Evolutionary conservation across 192 early-diverging fungal species (phyloP), one percentile per base, ranked within the genome.

Genomic region (Phlyctochytrium bullatum): DNA sequence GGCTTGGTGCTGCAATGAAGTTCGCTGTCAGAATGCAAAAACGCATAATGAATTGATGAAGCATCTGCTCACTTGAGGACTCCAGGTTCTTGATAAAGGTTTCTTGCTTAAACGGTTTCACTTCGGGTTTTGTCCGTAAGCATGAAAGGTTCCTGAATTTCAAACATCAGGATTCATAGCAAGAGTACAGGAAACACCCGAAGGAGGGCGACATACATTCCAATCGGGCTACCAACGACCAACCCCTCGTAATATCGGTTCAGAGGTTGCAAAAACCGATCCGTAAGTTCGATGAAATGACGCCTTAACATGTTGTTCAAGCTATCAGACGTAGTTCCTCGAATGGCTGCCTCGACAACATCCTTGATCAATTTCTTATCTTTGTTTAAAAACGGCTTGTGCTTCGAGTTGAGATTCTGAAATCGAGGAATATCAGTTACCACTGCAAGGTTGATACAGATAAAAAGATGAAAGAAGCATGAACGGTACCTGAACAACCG

Each of bases 221-320:
- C 64, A 30, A 73, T 66, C 25, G 71, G 79, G 30, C 80, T 83
- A 36, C 85, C 83, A 1, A 94, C 90, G 52, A 98, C 85, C 59
- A 96, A 73, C 1, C 90, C 90, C 66, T 90, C 87, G 75, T 96
- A 98, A 71, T 97, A 93, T 16, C 92, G 87, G 68, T 97, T 93
- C 59, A 98, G 77, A n/a, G 97, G 97, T 29, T 91, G 92, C 66
- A 98, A 74, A 67, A 98, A 96, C 77, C 90, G 85, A 67, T 94
- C 93, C 0, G 95, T 94, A 50, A 98, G 74, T 52, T 96, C 95
- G 20, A 91, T 83, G 84, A 97, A 97, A 73, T 98, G 88, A 54
- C 93, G 80, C 27, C 97, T 82, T 40, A 98, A 76, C 71, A 90
- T 89, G 76, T 98, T 98, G 80, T 98, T 92, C 47, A 97, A 82